phyloP scores from a whole-genome alignment of 768 basidiomycete genomes.

The Austroboletus festivus region DNA sequence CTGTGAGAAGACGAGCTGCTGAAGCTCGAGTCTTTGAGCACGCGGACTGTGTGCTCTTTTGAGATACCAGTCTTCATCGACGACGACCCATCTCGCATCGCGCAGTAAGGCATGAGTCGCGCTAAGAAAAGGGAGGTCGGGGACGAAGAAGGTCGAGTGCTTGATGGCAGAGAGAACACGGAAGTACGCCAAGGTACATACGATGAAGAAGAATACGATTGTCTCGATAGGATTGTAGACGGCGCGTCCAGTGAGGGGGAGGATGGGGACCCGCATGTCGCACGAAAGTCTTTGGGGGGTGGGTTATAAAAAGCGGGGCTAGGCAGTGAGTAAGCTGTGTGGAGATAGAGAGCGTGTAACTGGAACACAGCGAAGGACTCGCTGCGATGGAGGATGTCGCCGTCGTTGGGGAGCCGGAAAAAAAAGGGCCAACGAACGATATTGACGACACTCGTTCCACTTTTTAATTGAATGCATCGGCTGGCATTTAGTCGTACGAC shows the following conservation, averaged over 20 bases:
- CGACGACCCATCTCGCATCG: conserved; percentile 59
- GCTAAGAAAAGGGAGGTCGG: conserved; percentile 46
- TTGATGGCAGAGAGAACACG: conserved; percentile 89
- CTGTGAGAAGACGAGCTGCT: conserved; percentile 67
- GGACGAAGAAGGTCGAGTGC: conserved; percentile 76
- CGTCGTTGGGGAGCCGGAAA: neutral
- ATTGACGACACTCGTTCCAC: conserved; percentile 25
- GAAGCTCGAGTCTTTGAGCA: conserved; percentile 55
- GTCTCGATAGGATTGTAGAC: conserved; percentile 83
- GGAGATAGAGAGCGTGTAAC: no score
- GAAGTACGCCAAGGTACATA: conserved; percentile 93
- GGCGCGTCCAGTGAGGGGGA: conserved; percentile 68
- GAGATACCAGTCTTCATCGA: conserved; percentile 53
- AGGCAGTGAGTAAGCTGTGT: neutral
- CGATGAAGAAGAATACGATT: conserved; percentile 84
- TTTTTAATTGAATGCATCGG: conserved; percentile 28
- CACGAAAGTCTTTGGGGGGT: no score
- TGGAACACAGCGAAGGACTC: neutral
- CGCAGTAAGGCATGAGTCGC: conserved; percentile 55
- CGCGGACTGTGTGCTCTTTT: conserved; percentile 29
- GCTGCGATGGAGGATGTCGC: neutral
- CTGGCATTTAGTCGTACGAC: conserved; percentile 17
- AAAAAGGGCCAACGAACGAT: neutral
- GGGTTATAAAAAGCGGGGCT: neutral
- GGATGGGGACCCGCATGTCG: conserved; percentile 56